Evolutionary conservation across 129 eudicot species (phyloP).

Genomic region (Flaveria sonorensis): DNA sequence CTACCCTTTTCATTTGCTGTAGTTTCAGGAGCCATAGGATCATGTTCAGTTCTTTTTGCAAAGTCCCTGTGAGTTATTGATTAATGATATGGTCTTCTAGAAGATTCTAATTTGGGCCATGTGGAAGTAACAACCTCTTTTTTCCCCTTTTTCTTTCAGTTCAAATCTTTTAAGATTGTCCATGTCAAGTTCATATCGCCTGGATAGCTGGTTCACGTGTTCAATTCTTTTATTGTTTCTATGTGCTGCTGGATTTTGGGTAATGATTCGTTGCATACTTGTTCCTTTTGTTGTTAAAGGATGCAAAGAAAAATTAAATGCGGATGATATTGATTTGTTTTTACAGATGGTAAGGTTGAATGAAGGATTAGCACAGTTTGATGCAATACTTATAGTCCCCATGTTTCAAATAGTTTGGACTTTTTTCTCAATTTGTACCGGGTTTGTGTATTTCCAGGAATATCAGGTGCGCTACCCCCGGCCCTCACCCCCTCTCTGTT

Average conservation of each 20-base stretch:
- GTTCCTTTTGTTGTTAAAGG: not conserved
- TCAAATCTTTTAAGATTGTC: conserved; percentile 92
- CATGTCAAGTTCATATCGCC: conserved; percentile 71
- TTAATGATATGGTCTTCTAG: conserved; percentile 11
- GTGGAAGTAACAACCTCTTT: not conserved
- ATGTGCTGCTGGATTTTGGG: conserved; percentile 99
- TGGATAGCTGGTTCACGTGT: conserved; percentile 97
- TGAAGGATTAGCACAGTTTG: conserved; percentile 87
- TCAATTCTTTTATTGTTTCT: conserved; percentile 88
- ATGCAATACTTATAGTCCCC: conserved; percentile 96
- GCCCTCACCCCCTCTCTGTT: not conserved
- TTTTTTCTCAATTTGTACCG: conserved; percentile 95
- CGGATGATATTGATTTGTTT: conserved; percentile 26
- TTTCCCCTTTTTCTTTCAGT: conserved; percentile 44
- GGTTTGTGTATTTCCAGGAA: conserved; percentile 95
- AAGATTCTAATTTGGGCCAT: not conserved
- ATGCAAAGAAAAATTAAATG: not conserved
- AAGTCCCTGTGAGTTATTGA: conserved; percentile 78
- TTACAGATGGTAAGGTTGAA: conserved; percentile 96
- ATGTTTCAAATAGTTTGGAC: conserved; percentile 99
- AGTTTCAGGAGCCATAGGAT: conserved; percentile 98
- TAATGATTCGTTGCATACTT: conserved; percentile 34
- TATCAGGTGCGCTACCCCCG: conserved; percentile 69
- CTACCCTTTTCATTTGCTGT: conserved; percentile 94
- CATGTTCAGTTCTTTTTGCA: conserved; percentile 96